phyloP scores from a whole-genome alignment of 352 stramenopile species.

The Phytophthora sp. region DNA sequence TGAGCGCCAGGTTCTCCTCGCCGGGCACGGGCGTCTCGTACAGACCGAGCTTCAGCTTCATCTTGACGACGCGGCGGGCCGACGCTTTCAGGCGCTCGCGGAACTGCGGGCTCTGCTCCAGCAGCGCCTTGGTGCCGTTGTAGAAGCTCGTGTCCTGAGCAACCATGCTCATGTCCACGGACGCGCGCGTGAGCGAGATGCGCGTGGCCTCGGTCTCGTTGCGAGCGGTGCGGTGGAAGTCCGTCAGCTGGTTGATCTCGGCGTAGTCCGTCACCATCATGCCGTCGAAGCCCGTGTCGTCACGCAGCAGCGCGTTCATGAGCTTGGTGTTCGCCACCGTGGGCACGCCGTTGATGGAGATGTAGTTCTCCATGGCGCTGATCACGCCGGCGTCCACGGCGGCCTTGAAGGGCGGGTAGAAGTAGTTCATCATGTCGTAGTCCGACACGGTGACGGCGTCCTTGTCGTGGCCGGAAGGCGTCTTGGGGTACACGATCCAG shows the following conservation, averaged over 20 bases:
- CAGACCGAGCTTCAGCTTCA: slow-evolving; percentile 74
- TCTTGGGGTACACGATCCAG: slow-evolving; percentile 76
- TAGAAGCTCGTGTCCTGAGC: slow-evolving; percentile 43
- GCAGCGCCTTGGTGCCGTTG: slow-evolving; percentile 44
- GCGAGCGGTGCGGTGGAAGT: slow-evolving; percentile 48
- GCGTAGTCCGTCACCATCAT: slow-evolving; percentile 90
- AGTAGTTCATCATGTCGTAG: slow-evolving; percentile 76
- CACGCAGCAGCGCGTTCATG: slow-evolving; percentile 70
- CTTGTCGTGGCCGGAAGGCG: slow-evolving; percentile 73
- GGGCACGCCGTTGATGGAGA: slow-evolving; percentile 86
- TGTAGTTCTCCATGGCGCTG: slow-evolving; percentile 92
- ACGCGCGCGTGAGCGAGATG: slow-evolving; percentile 66
- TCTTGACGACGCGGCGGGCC: slow-evolving; percentile 60
- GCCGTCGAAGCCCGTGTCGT: slow-evolving; percentile 83
- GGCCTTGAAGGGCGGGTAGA: slow-evolving; percentile 70
- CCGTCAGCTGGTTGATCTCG: slow-evolving; percentile 87
- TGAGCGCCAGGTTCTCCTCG: slow-evolving; percentile 35
- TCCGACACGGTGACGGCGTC: slow-evolving; percentile 60
- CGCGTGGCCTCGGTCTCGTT: slow-evolving; percentile 52
- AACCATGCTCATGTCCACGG: slow-evolving; percentile 93
- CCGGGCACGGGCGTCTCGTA: slow-evolving; percentile 59
- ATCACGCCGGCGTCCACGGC: slow-evolving; percentile 68
- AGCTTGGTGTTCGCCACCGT: slow-evolving; percentile 78
- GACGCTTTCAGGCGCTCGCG: slow-evolving; percentile 52
- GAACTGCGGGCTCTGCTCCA: slow-evolving; percentile 38